Evolutionary conservation across 768 basidiomycete genomes (phyloP).

Genomic region (Serendipita vermifera): DNA sequence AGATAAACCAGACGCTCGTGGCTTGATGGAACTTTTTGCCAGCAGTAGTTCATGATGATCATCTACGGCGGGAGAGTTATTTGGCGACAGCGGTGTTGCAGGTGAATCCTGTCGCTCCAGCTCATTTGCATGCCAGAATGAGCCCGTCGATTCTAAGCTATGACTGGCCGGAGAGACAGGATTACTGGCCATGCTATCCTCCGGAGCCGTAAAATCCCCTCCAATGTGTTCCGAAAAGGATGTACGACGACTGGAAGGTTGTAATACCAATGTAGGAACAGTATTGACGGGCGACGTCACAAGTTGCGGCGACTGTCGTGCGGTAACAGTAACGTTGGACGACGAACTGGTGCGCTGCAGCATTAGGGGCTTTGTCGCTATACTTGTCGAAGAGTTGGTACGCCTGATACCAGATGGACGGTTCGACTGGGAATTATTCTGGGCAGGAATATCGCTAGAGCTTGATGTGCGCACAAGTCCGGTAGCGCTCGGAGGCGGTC

Average conservation of each 20-base stretch:
- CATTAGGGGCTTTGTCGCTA: not conserved
- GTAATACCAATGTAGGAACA: not conserved
- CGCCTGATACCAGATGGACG: not conserved
- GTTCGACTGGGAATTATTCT: not conserved
- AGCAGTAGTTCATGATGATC: not conserved
- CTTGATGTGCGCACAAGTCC: not conserved
- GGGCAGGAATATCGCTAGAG: not conserved
- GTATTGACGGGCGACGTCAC: not conserved
- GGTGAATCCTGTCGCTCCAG: constrained; percentile 4
- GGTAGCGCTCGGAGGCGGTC: too few species aligned
- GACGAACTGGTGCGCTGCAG: not conserved
- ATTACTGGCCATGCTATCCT: not conserved
- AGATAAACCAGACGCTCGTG: not conserved
- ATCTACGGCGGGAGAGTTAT: not conserved
- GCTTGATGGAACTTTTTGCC: not conserved
- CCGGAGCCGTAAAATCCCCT: not conserved
- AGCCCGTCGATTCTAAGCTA: not conserved
- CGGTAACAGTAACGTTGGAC: not conserved
- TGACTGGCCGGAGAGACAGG: not conserved
- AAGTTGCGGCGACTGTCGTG: not conserved
- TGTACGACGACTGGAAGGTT: not conserved
- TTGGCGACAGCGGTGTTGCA: not conserved
- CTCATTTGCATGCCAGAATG: not conserved
- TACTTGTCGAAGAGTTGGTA: not conserved
- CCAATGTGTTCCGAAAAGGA: not conserved